These are phyloP conservation scores for Fusarium chlamydosporum DNA, from an alignment of 2,329 filamentous ascomycete species.

Conservation along the genomic window DNA sequence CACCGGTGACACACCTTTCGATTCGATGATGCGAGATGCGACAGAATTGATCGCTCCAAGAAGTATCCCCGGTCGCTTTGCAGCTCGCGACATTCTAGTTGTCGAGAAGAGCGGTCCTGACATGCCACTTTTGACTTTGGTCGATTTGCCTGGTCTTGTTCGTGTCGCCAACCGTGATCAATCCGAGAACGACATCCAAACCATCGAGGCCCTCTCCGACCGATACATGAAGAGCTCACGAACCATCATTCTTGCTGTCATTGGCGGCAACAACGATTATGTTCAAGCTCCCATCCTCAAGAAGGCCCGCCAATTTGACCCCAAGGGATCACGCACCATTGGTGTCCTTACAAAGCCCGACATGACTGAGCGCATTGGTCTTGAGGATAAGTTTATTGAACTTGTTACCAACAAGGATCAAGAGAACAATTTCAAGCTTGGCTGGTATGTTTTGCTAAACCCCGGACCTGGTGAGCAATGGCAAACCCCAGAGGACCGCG, in stretches of 20 bases:
- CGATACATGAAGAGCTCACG: conserved; percentile 69
- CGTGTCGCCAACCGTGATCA: conserved; percentile 67
- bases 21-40: conserved; percentile 65
- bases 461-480: conserved; percentile 63
- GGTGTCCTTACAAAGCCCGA: conserved; percentile 68
- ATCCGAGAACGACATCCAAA: conserved; percentile 65
- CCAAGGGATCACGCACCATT: conserved; percentile 64
- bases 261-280: conserved; percentile 69
- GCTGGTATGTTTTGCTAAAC: conserved; percentile 67
- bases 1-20: conserved; percentile 62
- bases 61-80: conserved; percentile 66
- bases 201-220: conserved; percentile 66
- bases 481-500: conserved; percentile 60
- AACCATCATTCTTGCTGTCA: conserved; percentile 69
- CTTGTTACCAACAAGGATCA: conserved; percentile 65
- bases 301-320: conserved; percentile 66
- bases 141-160: conserved; percentile 73
- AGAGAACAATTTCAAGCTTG: conserved; percentile 65
- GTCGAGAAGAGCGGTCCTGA: conserved; percentile 72
- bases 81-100: conserved; percentile 67
- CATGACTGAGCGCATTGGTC: conserved; percentile 66
- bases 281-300: conserved; percentile 67
- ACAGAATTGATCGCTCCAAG: conserved; percentile 66
- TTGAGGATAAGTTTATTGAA: conserved; percentile 69
- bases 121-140: conserved; percentile 71